Base-by-base conservation (phyloP, 306 rosid species). In the Luffa acutangula region DNA sequence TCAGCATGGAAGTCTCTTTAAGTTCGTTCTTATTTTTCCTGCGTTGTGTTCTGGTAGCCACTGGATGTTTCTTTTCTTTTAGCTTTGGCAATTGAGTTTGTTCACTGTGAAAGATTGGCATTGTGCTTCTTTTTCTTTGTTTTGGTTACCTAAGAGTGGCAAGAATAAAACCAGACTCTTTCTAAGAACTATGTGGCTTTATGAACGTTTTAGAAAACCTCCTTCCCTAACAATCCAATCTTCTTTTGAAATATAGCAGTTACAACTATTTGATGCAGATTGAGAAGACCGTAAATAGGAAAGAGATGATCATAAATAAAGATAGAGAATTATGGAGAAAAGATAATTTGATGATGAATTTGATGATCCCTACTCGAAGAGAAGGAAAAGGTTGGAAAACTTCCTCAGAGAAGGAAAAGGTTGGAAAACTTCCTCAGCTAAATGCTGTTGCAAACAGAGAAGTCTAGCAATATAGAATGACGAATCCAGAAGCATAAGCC, bases 401-500 rank as follows among this genome's bases (percentile, higher is more conserved):
- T 52, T 52, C 15, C n/a, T n/a, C n/a, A n/a, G 60, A 56, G 62
- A 56, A n/a, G 62, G 62, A n/a, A 7, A 18, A 56, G 8, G 62
- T 54, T 17, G 59, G 59, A 54, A 52, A 52, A 14, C 7, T 52
- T 52, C 15, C 20, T 25, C 31, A 25, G 31, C 31, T 25, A 25
- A 25, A 25, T 25, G 31, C 31, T 25, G 31, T 25, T 25, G 31
- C 31, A 25, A 25, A 25, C 1, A 25, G 31, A 25, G 9, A 41
- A 20, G 37, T 41, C 53, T 7, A 20, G 58, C 9, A 45, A 46
- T 72, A 25, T 21, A 46, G 77, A 48, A 46, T 72, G 57, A 75
- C 41, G 54, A 72, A 80, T 67, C 60, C n/a, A 70, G 60, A 74
- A 59, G n/a, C 78, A 79, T 37, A 63, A 82, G 48, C 60, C 46